Percentiles rank a stretch among this genome's conserved stretches.
These are phyloP conservation scores for Rhizodiscina lignyota DNA, from an alignment of 495 filamentous ascomycete species.

Conservation along the genomic window DNA sequence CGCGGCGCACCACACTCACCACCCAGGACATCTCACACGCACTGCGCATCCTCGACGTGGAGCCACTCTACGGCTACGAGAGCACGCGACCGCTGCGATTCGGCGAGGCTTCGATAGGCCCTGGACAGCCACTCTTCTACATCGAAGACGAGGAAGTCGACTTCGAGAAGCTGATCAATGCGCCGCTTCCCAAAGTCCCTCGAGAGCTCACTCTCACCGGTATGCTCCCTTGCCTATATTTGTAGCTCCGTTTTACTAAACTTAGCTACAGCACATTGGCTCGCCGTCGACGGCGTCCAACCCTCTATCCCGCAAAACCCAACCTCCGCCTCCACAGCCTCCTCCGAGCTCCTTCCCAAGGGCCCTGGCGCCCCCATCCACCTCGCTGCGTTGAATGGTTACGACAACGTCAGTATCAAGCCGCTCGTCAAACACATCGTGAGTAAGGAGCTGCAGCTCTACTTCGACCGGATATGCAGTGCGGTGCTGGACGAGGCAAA, in stretches of 20 bases:
- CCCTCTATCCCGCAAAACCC: conserved; percentile 94
- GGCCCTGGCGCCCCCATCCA: conserved; percentile 71
- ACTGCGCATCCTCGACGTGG: conserved; percentile 70
- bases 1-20: conserved; percentile 62
- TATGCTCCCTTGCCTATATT: conserved; percentile 19
- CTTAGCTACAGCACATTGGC: conserved; percentile 59
- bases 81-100: conserved; percentile 71
- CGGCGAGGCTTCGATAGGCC: conserved; percentile 83
- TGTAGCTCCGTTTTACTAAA: conserved; percentile 9
- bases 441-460: conserved; percentile 88
- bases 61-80: conserved; percentile 92
- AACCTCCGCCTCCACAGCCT: conserved; percentile 60
- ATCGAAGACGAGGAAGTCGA: conserved; percentile 97
- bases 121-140: conserved; percentile 91
- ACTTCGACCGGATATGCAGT: conserved; percentile 83
- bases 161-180: conserved; percentile 97
- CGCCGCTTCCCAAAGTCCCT: conserved; percentile 83
- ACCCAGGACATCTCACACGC: conserved; percentile 79
- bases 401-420: conserved; percentile 66
- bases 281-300: conserved; percentile 90
- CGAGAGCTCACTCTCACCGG: conserved; percentile 84
- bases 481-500: conserved; percentile 72
- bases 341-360: conserved; percentile 73
- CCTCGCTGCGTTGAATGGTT: conserved; percentile 65
- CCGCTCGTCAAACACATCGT: conserved; percentile 89